Percentiles rank a stretch among this genome's conserved stretches.
Conservation (phyloP, 495 filamentous ascomycete species). For the Neurospora hispaniola region DNA sequence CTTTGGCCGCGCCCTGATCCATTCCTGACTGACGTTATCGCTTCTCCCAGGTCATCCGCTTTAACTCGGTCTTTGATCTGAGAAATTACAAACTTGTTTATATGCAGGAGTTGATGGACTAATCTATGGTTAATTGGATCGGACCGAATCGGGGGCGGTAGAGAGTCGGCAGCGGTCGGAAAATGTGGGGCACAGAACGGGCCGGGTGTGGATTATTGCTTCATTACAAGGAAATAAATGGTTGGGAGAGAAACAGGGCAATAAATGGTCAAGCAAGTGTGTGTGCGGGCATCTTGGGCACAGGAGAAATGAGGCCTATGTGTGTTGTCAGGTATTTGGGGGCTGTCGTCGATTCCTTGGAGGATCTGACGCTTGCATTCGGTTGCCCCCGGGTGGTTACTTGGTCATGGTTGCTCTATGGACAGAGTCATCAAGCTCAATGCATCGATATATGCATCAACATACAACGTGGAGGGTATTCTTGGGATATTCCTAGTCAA, state of each 20-base stretch:
- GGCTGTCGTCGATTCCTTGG: not conserved
- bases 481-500: not conserved
- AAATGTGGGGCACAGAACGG: not conserved
- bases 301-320: not conserved
- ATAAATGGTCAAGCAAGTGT: not conserved
- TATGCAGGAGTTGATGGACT: not conserved
- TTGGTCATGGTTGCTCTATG: not conserved
- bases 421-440: not conserved
- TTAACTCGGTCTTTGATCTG: not conserved
- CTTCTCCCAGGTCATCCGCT: not conserved
- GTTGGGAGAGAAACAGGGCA: not conserved
- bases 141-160: not conserved
- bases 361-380: not conserved
- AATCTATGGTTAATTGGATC: not conserved
- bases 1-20: not conserved
- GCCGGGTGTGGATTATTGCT: not conserved
- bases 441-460: not conserved
- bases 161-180: not conserved
- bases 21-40: not conserved
- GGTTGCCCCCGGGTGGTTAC: not conserved
- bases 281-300: not conserved
- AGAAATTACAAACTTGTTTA: not conserved
- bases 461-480: not conserved
- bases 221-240: not conserved
- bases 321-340: not conserved